Evolutionary conservation across 2,329 filamentous ascomycete species (phyloP).

Genomic region (Pyricularia sp.): DNA sequence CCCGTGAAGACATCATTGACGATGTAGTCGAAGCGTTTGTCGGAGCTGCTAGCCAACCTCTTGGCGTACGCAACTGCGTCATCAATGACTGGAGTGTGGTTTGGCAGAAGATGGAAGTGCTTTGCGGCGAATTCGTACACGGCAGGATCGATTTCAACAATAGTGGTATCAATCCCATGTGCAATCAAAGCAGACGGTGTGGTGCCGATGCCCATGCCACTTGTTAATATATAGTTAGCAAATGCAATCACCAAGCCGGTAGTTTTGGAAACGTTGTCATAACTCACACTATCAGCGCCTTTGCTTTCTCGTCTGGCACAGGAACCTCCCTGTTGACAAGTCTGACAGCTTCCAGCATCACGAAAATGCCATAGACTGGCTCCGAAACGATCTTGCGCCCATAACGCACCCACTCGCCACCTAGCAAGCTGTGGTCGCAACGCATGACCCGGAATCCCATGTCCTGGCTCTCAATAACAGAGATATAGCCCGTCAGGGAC

Average conservation of each 20-base stretch:
- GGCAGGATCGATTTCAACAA: slow-evolving; percentile 86
- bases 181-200: slow-evolving; percentile 74
- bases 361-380: slow-evolving; percentile 91
- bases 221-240: slow-evolving; percentile 17
- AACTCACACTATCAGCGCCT: slow-evolving; percentile 72
- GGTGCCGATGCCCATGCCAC: slow-evolving; percentile 84
- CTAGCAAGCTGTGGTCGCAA: slow-evolving; percentile 87
- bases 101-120: slow-evolving; percentile 68
- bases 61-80: slow-evolving; percentile 65
- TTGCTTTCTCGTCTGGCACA: slow-evolving; percentile 51
- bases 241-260: background rate
- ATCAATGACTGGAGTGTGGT: slow-evolving; percentile 67
- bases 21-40: slow-evolving; percentile 68
- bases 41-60: slow-evolving; percentile 26
- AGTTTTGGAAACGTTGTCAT: background rate
- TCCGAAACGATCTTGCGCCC: slow-evolving; percentile 51
- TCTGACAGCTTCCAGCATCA: slow-evolving; percentile 84
- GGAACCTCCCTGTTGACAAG: slow-evolving; percentile 51
- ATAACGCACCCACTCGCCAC: slow-evolving; percentile 70
- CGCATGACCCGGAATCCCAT: slow-evolving; percentile 69
- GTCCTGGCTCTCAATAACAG: slow-evolving; percentile 64
- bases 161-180: slow-evolving; percentile 83
- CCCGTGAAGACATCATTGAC: slow-evolving; percentile 97
- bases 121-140: slow-evolving; percentile 72
- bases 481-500: slow-evolving; percentile 83